Conservation (phyloP, 768 basidiomycete species). For the Suillus weaverae region DNA sequence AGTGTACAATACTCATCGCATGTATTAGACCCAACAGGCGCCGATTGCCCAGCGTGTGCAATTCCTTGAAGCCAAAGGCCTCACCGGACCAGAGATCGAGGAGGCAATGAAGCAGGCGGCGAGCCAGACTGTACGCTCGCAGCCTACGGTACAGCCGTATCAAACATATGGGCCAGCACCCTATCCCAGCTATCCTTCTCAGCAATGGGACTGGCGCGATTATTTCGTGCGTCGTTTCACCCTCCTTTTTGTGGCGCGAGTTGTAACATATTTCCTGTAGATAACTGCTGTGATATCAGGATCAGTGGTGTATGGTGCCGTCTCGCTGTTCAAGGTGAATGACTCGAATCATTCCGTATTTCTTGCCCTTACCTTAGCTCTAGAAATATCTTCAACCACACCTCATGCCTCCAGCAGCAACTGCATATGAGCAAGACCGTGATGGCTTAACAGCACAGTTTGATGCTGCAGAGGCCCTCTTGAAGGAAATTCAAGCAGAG, state of each 20-base stretch:
- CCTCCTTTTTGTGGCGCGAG: not conserved
- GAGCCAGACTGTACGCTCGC: constrained; percentile 20
- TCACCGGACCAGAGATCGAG: constrained; percentile 83
- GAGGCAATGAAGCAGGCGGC: constrained; percentile 71
- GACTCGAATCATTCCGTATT: constrained; percentile 6
- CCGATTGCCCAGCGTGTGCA: constrained; percentile 82
- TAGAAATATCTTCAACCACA: constrained; percentile 93
- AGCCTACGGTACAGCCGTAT: constrained; percentile 30
- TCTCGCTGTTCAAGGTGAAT: constrained; percentile 74
- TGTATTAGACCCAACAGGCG: constrained; percentile 67
- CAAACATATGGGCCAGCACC: constrained; percentile 46
- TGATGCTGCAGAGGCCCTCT: constrained; percentile 78
- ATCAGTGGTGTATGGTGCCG: constrained; percentile 75
- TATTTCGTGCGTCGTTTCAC: constrained; percentile 72
- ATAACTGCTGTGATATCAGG: constrained; percentile 93
- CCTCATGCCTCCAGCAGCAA: constrained; percentile 81
- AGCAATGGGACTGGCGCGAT: constrained; percentile 92
- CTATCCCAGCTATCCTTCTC: constrained; percentile 39
- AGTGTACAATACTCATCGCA: constrained; percentile 9
- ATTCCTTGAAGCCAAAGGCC: constrained; percentile 94
- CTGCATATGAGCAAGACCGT: constrained; percentile 87
- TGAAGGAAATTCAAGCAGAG: constrained; percentile 79
- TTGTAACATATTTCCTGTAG: constrained; percentile 41
- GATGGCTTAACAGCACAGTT: constrained; percentile 86
- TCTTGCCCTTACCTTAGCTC: constrained; percentile 8